These are phyloP conservation scores for Hyaloperonospora brassicae DNA, from an alignment of 352 stramenopile genomes.

Conservation along the genomic window DNA sequence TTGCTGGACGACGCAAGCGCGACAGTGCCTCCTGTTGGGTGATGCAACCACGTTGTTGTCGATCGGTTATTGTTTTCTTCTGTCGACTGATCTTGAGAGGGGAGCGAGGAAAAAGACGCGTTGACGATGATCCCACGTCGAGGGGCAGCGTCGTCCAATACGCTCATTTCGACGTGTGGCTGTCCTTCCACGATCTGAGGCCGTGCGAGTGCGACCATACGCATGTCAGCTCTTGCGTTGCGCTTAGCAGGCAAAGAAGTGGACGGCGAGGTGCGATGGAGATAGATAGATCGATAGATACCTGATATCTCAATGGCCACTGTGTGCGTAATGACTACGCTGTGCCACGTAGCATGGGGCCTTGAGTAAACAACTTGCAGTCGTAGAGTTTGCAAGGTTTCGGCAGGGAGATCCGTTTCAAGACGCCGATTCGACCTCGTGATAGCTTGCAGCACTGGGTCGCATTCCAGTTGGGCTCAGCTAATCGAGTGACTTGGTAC, in stretches of 20 bases:
- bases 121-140: too few relatives aligned
- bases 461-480: slow-evolving; percentile 5
- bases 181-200: slow-evolving; percentile 3
- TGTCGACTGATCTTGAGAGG: not conserved
- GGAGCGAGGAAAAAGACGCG: too few relatives aligned
- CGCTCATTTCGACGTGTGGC: too few relatives aligned
- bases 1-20: not conserved
- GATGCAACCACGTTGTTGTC: slow-evolving; percentile 4
- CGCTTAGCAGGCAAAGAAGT: slow-evolving; percentile 4
- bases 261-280: not conserved
- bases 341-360: slow-evolving; percentile 21
- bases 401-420: slow-evolving; percentile 13
- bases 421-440: slow-evolving; percentile 3
- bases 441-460: slow-evolving; percentile 7
- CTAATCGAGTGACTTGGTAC: not conserved
- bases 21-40: slow-evolving; percentile 15
- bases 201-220: slow-evolving; percentile 11
- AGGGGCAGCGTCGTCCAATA: too few relatives aligned
- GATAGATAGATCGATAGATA: too few relatives aligned
- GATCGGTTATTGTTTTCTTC: slow-evolving; percentile 2
- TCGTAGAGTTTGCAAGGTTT: not conserved
- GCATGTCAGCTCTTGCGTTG: slow-evolving; percentile 1
- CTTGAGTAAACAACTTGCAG: not conserved
- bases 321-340: slow-evolving; percentile 17
- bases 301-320: slow-evolving; percentile 16